Evolutionary conservation across 2,329 filamentous ascomycete genomes (phyloP).

Genomic region (Trichoderma afroharzianum): DNA sequence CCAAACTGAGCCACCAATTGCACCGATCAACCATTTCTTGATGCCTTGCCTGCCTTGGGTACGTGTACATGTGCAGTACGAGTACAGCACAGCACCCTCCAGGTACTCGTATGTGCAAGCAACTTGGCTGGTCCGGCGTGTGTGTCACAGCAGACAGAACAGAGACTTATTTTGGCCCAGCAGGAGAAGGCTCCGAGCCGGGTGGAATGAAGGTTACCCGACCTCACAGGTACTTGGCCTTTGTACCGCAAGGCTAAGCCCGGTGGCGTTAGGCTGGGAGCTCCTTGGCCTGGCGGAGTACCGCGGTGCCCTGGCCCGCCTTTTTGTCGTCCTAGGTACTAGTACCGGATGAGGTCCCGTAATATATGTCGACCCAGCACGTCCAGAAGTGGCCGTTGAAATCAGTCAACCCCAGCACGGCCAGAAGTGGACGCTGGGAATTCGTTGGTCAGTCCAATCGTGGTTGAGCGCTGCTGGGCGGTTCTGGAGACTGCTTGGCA

Average conservation of each 20-base stretch:
- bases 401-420: not conserved
- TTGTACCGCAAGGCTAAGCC: conserved; percentile 5
- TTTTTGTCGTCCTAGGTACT: conserved; percentile 13
- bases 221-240: not conserved
- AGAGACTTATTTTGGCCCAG: not conserved
- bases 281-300: conserved; percentile 16
- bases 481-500: not conserved
- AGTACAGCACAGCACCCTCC: not conserved
- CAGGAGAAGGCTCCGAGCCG: not conserved
- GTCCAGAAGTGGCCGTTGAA: not conserved
- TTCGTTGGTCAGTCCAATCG: not conserved
- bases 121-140: not conserved
- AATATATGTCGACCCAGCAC: not conserved
- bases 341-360: conserved; percentile 11
- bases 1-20: not conserved
- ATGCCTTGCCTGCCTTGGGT: not conserved
- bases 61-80: not conserved
- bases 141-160: not conserved
- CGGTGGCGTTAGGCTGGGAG: conserved; percentile 10
- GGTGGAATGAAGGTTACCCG: conserved; percentile 7
- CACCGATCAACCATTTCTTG: not conserved
- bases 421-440: not conserved
- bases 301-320: conserved; percentile 17
- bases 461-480: not conserved
- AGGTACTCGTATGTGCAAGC: not conserved